Conservation (phyloP, 1,284 basidiomycete species). For the Xerocomus nothofagi region DNA sequence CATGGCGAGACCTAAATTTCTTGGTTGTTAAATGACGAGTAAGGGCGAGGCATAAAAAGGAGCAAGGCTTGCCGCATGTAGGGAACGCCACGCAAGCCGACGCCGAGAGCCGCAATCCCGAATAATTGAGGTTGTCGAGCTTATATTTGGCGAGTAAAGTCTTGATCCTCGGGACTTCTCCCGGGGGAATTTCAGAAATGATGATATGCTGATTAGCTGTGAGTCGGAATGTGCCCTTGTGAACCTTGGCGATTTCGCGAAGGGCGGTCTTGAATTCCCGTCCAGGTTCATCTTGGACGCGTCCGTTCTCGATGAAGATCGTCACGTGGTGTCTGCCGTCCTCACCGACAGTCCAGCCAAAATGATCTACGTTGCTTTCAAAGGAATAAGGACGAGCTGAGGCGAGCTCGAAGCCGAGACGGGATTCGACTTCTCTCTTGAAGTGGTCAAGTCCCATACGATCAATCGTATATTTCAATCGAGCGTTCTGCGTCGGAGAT, state of each 20-base stretch:
- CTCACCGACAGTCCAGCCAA: slow-evolving; percentile 88
- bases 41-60: neutral
- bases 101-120: slow-evolving; percentile 80
- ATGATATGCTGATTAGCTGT: slow-evolving; percentile 96
- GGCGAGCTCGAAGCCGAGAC: slow-evolving; percentile 78
- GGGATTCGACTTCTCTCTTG: slow-evolving; percentile 88
- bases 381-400: slow-evolving; percentile 82
- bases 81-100: slow-evolving; percentile 98
- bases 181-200: slow-evolving; percentile 79
- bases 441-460: slow-evolving; percentile 87
- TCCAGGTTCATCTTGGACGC: slow-evolving; percentile 90
- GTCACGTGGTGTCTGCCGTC: slow-evolving; percentile 93
- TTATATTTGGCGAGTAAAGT: slow-evolving; percentile 82
- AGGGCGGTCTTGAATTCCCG: slow-evolving; percentile 93
- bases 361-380: slow-evolving; percentile 90
- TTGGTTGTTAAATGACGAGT: slow-evolving; percentile 6
- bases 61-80: slow-evolving; percentile 68
- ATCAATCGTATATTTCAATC: slow-evolving; percentile 97
- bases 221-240: slow-evolving; percentile 92
- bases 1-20: slow-evolving; percentile 77
- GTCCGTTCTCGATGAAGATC: slow-evolving; percentile 96
- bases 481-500: slow-evolving; percentile 62
- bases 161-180: slow-evolving; percentile 80
- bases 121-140: slow-evolving; percentile 85
- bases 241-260: slow-evolving; percentile 88